Base-by-base conservation (phyloP, 139 green algal genomes). In the Trebouxia sp. region DNA sequence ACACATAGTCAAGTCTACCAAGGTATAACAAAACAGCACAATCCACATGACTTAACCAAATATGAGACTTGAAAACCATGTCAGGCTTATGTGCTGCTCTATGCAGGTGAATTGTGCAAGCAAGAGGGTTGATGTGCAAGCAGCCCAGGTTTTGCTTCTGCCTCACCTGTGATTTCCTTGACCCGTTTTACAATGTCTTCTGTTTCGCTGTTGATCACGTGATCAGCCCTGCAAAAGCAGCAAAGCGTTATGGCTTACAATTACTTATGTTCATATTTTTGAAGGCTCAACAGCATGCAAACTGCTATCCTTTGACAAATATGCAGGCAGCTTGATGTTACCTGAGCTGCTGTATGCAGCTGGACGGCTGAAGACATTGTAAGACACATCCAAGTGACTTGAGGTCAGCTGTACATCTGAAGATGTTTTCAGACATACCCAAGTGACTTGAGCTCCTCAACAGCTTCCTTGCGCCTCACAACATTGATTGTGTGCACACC, bases 401-500 rank as follows among this genome's bases (percentile, higher is more conserved):
- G n/a, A n/a, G n/a, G n/a, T n/a, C n/a, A n/a, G 70, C 42, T 38
- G 32, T 17, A 2, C n/a, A n/a, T n/a, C n/a, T n/a, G n/a, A n/a
- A n/a, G 43, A 30, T 2, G 35, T 51, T 6, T 3, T 67, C 14
- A 51, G 17, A 30, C 75, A 47, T 72, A 87, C 84, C 87, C 87
- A 41, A 90, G 48, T 1, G 38, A 53, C 56, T 84, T 82, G 8
- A 90, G 79, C 67, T 90, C 85, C 3, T 84, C 47, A 11, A 67
- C 82, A 41, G 48, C 75, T 39, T 83, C 82, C 17, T 76, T 22
- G 32, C 87, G 79, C 2, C 87, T 75, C 53, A 91, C 87, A 51
- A 90, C 65, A 69, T 87, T 90, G 74, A 91, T 90, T 10, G 83
- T 90, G 22, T 85, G 80, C 24, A 90, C 58, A 38, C 85, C 87